Evolutionary conservation across 495 filamentous ascomycete genomes (phyloP).

Genomic region (Cudoniella acicularis): DNA sequence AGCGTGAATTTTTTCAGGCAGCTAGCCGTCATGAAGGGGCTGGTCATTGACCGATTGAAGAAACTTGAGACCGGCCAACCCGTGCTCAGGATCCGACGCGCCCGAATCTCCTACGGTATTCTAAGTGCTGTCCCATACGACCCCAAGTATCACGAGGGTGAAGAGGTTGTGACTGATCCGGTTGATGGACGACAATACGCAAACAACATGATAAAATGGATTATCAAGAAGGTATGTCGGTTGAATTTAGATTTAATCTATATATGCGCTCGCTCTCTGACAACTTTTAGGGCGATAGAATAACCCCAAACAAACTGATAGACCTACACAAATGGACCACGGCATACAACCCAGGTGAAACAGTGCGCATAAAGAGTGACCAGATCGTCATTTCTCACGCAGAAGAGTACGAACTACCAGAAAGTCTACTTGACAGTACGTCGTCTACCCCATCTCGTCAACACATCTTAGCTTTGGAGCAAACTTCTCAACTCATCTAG

Average conservation of each 20-base stretch:
- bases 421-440: background rate
- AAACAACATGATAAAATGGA: background rate
- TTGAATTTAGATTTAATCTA: too few species aligned
- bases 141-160: background rate
- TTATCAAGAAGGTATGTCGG: slow-evolving; percentile 4
- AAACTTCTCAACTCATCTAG: background rate
- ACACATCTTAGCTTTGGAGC: background rate
- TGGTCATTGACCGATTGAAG: slow-evolving; percentile 1
- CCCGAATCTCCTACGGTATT: background rate
- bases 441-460: background rate
- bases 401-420: background rate
- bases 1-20: background rate
- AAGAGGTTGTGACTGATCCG: background rate
- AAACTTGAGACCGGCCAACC: background rate
- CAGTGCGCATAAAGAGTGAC: background rate
- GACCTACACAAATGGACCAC: background rate
- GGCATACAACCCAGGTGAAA: background rate
- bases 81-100: background rate
- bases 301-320: background rate
- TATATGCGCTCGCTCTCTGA: too few species aligned
- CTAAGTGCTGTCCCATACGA: background rate
- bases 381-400: background rate
- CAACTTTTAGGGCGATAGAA: background rate
- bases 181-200: background rate
- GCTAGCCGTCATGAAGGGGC: background rate